A percentile compares a stretch with the other conserved stretches of the same genome.
phyloP scores from a whole-genome alignment of 192 early-diverging fungal species.

The Cetraspora pellucida region DNA sequence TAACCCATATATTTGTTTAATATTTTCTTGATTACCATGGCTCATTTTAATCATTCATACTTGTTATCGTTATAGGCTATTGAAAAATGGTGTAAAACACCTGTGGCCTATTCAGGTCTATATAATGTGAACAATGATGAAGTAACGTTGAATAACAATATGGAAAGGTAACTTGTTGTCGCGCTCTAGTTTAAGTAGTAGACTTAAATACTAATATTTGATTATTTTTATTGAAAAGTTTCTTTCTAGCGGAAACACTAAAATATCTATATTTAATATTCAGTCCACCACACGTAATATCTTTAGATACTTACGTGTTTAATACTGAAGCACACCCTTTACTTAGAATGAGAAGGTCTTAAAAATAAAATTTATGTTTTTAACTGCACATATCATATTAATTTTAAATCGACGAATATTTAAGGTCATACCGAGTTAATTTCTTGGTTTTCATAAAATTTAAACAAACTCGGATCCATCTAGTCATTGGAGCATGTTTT shows the following conservation, averaged over 20 bases:
- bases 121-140: constrained; percentile 40
- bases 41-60: not conserved
- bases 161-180: constrained; percentile 53
- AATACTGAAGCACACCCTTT: constrained; percentile 94
- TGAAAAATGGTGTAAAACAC: constrained; percentile 50
- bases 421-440: too few relatives aligned
- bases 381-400: too few relatives aligned
- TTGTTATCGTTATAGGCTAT: constrained; percentile 41
- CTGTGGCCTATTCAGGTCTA: constrained; percentile 55
- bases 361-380: too few relatives aligned
- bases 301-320: constrained; percentile 83
- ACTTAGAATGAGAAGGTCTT: not conserved
- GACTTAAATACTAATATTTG: not conserved
- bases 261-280: constrained; percentile 94
- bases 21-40: not conserved
- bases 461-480: too few relatives aligned
- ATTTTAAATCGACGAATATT: too few relatives aligned
- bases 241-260: constrained; percentile 77
- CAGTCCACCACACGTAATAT: constrained; percentile 58
- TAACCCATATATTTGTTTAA: not conserved
- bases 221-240: not conserved
- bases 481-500: too few relatives aligned
- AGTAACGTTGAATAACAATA: constrained; percentile 44
- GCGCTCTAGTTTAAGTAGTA: not conserved
- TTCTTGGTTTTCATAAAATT: too few relatives aligned